Percentiles rank a stretch among this genome's conserved stretches.
These are phyloP conservation scores for Rhinocladiella similis DNA, from an alignment of 2,329 filamentous ascomycete species.

Conservation along the genomic window DNA sequence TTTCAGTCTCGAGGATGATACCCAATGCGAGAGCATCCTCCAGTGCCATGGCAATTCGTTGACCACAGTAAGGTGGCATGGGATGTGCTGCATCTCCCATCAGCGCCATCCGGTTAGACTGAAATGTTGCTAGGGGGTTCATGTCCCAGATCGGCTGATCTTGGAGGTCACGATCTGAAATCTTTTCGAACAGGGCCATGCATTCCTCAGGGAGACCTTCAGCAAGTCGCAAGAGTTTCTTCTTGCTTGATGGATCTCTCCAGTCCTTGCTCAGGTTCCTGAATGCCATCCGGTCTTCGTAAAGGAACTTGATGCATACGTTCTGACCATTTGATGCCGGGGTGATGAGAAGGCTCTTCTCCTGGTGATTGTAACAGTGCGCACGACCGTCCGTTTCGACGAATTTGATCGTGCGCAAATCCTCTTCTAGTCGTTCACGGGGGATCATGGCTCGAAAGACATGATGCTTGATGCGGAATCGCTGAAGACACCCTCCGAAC, in stretches of 20 bases:
- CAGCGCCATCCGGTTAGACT: slow-evolving; percentile 55
- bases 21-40: slow-evolving; percentile 52
- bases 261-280: slow-evolving; percentile 16
- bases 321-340: slow-evolving; percentile 8
- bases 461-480: slow-evolving; percentile 33
- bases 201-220: slow-evolving; percentile 10
- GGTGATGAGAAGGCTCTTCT: slow-evolving; percentile 7
- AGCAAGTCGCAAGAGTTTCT: slow-evolving; percentile 11
- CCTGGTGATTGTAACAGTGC: slow-evolving; percentile 5
- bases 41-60: slow-evolving; percentile 23
- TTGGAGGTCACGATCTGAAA: slow-evolving; percentile 3
- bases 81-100: slow-evolving; percentile 28
- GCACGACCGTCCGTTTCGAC: slow-evolving; percentile 38
- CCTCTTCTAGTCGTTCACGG: slow-evolving; percentile 43
- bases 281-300: slow-evolving; percentile 9
- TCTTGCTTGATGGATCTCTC: slow-evolving; percentile 17
- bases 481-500: slow-evolving; percentile 20
- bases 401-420: slow-evolving; percentile 41
- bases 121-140: slow-evolving; percentile 57
- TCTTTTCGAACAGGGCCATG: slow-evolving; percentile 8
- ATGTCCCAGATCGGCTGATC: slow-evolving; percentile 59
- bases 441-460: slow-evolving; percentile 59
- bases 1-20: slow-evolving; percentile 53
- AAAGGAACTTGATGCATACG: slow-evolving; percentile 13
- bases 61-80: slow-evolving; percentile 24